Base-by-base conservation (phyloP, 2,329 filamentous ascomycete species). In the Karstenula rhodostoma region DNA sequence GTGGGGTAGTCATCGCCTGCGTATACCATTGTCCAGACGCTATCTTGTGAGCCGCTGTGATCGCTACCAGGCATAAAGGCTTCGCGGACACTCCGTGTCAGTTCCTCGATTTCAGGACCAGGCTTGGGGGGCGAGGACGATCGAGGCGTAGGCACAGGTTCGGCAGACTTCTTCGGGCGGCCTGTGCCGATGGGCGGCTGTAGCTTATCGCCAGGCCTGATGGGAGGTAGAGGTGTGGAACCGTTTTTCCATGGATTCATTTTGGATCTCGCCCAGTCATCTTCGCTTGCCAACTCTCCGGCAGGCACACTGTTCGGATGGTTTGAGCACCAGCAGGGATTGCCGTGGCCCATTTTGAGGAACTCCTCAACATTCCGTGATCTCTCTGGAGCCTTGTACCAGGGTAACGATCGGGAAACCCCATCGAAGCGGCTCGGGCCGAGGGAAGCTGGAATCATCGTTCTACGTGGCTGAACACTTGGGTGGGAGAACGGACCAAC, bases 281-380 rank as follows among this genome's bases (percentile, higher is more conserved):
- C 10, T 22, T 47, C 29, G 44, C 33, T 9, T 19, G 42, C 50
- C 13, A 46, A 7, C 4, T 42, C 35, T 43, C 29, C 19, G 3
- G 17, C 19, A 22, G 27, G 19, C 22, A 27, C 37, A 33, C 4
- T 35, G 25, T 23, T 6, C 12, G 12, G 33, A 43, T n/a, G 17
- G 15, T 51, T 29, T 43, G 52, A 47, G 44, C 71, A 73, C 71
- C 71, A 73, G 48, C 71, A 73, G 13, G 62, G 60, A 25, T 62
- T 58, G 4, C 66, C 63, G 50, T 73, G 69, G 2, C 71, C 69
- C 58, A 68, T 64, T 22, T 53, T 52, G 22, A 72, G 58, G 52
- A 72, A 73, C 1, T 61, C 52, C 0, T 60, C 46, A 6, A 65
- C 51, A 27, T 22, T 63, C 60, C 6, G 17, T 35, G 43, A 37